Evolutionary conservation across 1,284 basidiomycete species (phyloP).

Genomic region (Boletus semigastroideus): DNA sequence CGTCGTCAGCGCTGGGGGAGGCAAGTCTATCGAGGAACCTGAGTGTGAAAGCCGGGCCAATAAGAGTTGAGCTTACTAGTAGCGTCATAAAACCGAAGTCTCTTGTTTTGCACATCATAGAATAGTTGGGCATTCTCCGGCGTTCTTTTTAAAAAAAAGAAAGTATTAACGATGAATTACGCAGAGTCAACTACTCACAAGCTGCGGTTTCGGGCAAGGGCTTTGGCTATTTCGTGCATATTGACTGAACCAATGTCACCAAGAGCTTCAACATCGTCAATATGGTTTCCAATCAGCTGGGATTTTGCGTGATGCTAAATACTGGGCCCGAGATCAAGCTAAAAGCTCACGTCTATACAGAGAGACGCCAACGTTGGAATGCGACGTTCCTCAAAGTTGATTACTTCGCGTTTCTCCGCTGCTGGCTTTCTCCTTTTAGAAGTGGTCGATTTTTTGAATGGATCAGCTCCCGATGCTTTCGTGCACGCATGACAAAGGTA

Average conservation of each 20-base stretch:
- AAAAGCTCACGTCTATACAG: slow-evolving; percentile 68
- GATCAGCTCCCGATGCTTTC: slow-evolving; percentile 72
- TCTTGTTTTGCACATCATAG: slow-evolving; percentile 70
- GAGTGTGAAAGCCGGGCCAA: slow-evolving; percentile 2
- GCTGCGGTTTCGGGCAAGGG: slow-evolving; percentile 83
- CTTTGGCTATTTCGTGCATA: slow-evolving; percentile 80
- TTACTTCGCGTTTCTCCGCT: slow-evolving; percentile 60
- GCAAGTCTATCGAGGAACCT: slow-evolving; percentile 52
- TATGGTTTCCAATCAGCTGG: slow-evolving; percentile 82
- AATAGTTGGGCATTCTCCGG: slow-evolving; percentile 80
- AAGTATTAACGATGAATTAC: too few relatives aligned
- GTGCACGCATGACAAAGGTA: slow-evolving; percentile 82
- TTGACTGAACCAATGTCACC: slow-evolving; percentile 85
- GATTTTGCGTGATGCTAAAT: background rate
- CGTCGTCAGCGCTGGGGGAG: slow-evolving; percentile 63
- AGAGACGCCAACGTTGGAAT: slow-evolving; percentile 71
- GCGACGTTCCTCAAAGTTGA: slow-evolving; percentile 68
- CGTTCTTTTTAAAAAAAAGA: too few relatives aligned
- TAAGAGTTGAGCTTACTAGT: slow-evolving; percentile 56
- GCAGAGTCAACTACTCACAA: slow-evolving; percentile 54
- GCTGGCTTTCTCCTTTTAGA: slow-evolving; percentile 62
- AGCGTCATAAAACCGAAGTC: slow-evolving; percentile 84
- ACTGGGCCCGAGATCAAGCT: background rate
- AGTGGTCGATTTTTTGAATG: slow-evolving; percentile 74
- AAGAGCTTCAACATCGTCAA: slow-evolving; percentile 88